These are phyloP conservation scores for Ruellia speciosa DNA, from an alignment of 305 asterid species.

Conservation along the genomic window DNA sequence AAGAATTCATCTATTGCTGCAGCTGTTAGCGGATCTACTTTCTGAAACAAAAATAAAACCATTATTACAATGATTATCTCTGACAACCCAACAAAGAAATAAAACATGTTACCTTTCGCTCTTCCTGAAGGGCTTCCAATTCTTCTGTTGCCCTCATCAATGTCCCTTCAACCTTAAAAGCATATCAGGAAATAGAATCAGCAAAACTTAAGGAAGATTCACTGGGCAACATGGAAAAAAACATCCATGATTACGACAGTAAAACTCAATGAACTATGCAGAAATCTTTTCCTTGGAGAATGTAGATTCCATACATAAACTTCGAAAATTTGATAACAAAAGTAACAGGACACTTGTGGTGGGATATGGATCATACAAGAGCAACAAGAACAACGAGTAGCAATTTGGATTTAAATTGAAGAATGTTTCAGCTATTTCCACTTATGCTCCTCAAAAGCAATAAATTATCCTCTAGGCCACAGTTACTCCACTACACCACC, in stretches of 20 bases:
- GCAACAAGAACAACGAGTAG: no score
- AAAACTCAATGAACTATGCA: conserved; percentile 3
- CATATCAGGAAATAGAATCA: conserved; percentile 6
- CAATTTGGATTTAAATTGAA: no score
- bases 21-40: conserved; percentile 72
- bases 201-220: conserved; percentile 2
- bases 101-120: conserved; percentile 57
- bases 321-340: no score
- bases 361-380: no score
- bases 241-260: not conserved
- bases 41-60: conserved; percentile 35
- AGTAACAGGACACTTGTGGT: no score
- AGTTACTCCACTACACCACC: not conserved
- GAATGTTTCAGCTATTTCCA: not conserved
- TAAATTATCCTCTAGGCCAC: no score
- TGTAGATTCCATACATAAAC: no score
- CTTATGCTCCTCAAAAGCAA: conserved; percentile 2
- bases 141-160: conserved; percentile 70
- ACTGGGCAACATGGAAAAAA: not conserved
- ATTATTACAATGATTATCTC: conserved; percentile 12
- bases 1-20: conserved; percentile 75
- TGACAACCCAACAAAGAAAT: conserved; percentile 10
- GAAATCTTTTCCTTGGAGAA: not conserved
- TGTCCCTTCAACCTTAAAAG: conserved; percentile 71
- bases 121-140: conserved; percentile 82